phyloP scores from a whole-genome alignment of 2,329 filamentous ascomycete species.

The Fusarium lateritium region DNA sequence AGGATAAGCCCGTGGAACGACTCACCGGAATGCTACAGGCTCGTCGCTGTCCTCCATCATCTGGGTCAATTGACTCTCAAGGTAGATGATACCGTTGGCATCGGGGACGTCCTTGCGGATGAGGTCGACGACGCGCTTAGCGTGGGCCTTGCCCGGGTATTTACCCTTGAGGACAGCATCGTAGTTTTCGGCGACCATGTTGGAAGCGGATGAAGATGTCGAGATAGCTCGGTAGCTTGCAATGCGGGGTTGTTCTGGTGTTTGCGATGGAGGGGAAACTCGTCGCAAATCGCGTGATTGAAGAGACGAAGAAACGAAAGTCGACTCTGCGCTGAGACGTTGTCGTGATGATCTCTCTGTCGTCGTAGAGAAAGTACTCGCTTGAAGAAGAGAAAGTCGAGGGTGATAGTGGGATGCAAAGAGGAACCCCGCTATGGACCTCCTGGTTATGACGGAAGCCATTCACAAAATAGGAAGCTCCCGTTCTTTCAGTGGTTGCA shows the following conservation, averaged over 20 bases:
- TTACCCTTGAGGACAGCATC: slow-evolving; percentile 72
- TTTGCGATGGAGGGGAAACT: slow-evolving; percentile 2
- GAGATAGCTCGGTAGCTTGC: slow-evolving; percentile 18
- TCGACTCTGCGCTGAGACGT: not conserved
- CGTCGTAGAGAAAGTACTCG: slow-evolving; percentile 2
- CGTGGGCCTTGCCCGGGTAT: slow-evolving; percentile 90
- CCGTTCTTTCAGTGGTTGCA: slow-evolving; percentile 32
- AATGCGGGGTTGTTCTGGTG: slow-evolving; percentile 13
- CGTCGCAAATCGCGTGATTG: not conserved
- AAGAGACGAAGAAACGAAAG: not conserved
- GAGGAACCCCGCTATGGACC: slow-evolving; percentile 40
- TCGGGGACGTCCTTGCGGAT: slow-evolving; percentile 77
- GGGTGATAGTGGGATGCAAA: slow-evolving; percentile 23
- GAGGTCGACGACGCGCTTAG: slow-evolving; percentile 84
- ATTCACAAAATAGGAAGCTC: slow-evolving; percentile 46
- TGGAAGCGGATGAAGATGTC: slow-evolving; percentile 19
- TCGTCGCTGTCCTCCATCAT: slow-evolving; percentile 93
- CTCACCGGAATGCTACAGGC: slow-evolving; percentile 82
- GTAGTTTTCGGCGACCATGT: slow-evolving; percentile 60
- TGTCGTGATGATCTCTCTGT: not conserved
- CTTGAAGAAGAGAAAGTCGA: slow-evolving; percentile 8
- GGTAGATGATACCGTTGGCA: slow-evolving; percentile 81
- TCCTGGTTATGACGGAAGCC: slow-evolving; percentile 37
- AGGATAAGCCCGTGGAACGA: not conserved
- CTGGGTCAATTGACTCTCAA: slow-evolving; percentile 86